Base-by-base conservation (phyloP, 768 basidiomycete species). In the Coprinopsis marcescibilis region DNA sequence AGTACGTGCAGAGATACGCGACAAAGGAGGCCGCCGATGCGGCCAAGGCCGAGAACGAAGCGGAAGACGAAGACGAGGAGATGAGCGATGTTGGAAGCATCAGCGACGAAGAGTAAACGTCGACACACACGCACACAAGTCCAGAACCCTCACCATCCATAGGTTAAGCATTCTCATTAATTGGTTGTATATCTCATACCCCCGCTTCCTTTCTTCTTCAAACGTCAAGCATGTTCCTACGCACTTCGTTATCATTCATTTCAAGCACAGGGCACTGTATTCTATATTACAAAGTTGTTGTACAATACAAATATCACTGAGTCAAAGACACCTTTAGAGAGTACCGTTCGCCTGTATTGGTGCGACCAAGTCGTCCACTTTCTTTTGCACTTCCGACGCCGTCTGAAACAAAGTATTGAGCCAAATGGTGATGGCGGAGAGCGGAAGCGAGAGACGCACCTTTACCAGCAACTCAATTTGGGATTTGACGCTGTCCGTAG, bases 1-100 rank as follows among this genome's bases (percentile, higher is more conserved):
- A 96, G 57, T 98, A 98, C 60, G 95, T 98, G n/a, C 85, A 89
- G 56, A 77, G 89, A 44, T 99, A 81, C 58, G 96, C 96, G 12
- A 94, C 86, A 29, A 86, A 89, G 68, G 92, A 90, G 60, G 87
- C 83, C 21, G 83, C 86, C 4, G 91, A 95, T 53, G 86, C 83
- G 23, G 78, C 82, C 1, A 72, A 74, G 17, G 78, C 72, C 27
- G 76, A 79, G 14, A 79, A 80, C 1, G 78, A 81, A 5, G 80
- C 81, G 0, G 85, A 86, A 2, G 82, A 83, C 14, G 77, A 81
- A 32, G 88, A 92, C 55, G 85, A 83, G 55, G 88, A 84, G 59
- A 89, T 91, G 85, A 90, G 89, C 63, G 89, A 89, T 46, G 71
- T 87, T 51, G 88, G 86, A 50, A 89, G 85, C 67, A 80, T 87